Evolutionary conservation across 495 filamentous ascomycete species (phyloP).

Genomic region (Penicillium cosmopolitanum): DNA sequence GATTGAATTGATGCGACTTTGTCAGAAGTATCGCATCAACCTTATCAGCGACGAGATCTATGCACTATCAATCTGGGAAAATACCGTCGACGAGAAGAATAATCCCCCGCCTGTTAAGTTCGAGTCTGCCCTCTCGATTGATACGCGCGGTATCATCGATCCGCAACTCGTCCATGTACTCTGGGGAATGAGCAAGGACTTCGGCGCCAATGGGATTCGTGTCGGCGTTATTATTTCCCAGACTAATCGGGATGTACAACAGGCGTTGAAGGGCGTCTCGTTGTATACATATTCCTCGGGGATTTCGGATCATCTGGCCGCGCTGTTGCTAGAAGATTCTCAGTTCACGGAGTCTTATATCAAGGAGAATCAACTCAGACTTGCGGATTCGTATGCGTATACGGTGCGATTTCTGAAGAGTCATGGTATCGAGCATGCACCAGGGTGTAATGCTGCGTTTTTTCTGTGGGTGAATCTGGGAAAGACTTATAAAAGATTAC

Average conservation of each 20-base stretch:
- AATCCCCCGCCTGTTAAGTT: conserved; percentile 42
- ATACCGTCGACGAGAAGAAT: conserved; percentile 27
- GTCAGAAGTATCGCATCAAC: conserved; percentile 58
- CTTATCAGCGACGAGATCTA: conserved; percentile 68
- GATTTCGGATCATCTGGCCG: conserved; percentile 46
- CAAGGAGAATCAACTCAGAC: conserved; percentile 36
- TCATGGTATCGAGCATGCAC: conserved; percentile 45
- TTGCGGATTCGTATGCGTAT: conserved; percentile 42
- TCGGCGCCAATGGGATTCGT: conserved; percentile 58
- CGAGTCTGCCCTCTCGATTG: conserved; percentile 55
- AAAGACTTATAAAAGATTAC: conserved; percentile 36
- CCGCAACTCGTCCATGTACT: conserved; percentile 57
- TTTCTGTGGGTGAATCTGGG: conserved; percentile 65
- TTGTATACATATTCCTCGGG: conserved; percentile 53
- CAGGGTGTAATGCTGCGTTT: conserved; percentile 53
- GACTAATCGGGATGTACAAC: conserved; percentile 42
- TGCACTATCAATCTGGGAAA: conserved; percentile 56
- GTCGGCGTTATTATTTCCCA: conserved; percentile 57
- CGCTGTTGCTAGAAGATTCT: conserved; percentile 50
- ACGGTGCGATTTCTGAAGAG: conserved; percentile 39
- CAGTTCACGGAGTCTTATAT: conserved; percentile 52
- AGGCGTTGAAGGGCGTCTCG: conserved; percentile 39
- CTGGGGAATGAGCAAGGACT: conserved; percentile 67
- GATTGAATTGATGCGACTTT: conserved; percentile 52
- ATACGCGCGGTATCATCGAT: conserved; percentile 52